Evolutionary conservation across 352 stramenopile genomes (phyloP), one percentile per base, ranked within the genome.

Genomic region (Globisporangium acanthophoron): DNA sequence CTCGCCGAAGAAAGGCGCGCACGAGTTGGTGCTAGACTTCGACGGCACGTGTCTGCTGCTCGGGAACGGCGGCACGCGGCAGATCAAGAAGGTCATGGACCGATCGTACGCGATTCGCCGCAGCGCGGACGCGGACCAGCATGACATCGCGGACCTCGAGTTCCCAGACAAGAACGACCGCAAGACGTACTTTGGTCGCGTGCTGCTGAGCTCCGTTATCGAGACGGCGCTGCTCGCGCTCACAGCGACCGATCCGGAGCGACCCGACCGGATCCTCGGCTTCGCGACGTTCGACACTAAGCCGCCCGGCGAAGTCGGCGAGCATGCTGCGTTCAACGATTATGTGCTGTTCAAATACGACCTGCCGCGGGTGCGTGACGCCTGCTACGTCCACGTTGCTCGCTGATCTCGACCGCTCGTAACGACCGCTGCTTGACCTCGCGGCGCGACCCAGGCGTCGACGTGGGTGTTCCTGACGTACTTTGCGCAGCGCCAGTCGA

Each of bases 171-270:
- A 79, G 49, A 71, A 77, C 35, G 70, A 70, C 47, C 81, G 83
- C 45, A 79, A 80, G 54, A 66, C 54, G 44, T 80, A 88, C 61
- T 93, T 90, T 56, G 84, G 81, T 21, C 68, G 74, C 27, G 56
- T 76, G 31, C 63, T 83, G 43, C 51, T 88, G 1, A 76, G 73
- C 40, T 54, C 73, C 11, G 62, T 91, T 5, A 89, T 93, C 41
- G 84, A 93, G 65, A 90, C 84, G 13, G 85, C 76, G 5, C 76
- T 83, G 59, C 58, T 93, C 29, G 74, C 81, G 11, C 69, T 93
- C 51, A 92, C 78, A 31, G 75, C 77, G 8, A 78, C 68, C 0
- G 83, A 91, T 46, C 61, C 69, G 7, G 62, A 73, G 2, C 67
- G 76, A 15, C 58, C 65, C 0, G 78, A 89, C 9, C 76, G 77